Percentiles rank a stretch among this genome's conserved stretches.
These are phyloP conservation scores for Aspergillaceae sp. DNA, from an alignment of 2,329 filamentous ascomycete species.

Conservation along the genomic window DNA sequence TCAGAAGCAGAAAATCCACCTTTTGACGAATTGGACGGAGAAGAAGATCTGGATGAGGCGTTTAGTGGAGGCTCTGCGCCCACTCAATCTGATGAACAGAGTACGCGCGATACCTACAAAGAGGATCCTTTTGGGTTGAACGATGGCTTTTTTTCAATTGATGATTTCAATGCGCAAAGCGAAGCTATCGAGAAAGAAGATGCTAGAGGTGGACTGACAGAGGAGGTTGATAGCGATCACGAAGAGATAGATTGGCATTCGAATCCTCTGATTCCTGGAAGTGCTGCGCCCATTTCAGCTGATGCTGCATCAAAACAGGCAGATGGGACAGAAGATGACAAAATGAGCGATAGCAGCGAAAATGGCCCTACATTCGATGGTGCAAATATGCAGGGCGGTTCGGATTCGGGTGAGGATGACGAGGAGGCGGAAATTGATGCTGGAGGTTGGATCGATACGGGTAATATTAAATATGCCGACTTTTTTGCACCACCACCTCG, in stretches of 20 bases:
- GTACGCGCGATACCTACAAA: conserved; percentile 47
- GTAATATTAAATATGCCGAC: conserved; percentile 82
- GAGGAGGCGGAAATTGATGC: conserved; percentile 9
- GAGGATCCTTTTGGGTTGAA: conserved; percentile 79
- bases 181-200: conserved; percentile 86
- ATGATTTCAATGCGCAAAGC: conserved; percentile 91
- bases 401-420: conserved; percentile 55
- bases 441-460: conserved; percentile 62
- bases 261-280: conserved; percentile 54
- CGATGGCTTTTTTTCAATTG: conserved; percentile 96
- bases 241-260: conserved; percentile 77
- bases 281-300: conserved; percentile 3
- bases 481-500: conserved; percentile 82
- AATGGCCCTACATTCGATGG: conserved; percentile 77
- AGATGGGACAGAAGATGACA: conserved; percentile 50
- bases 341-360: conserved; percentile 48
- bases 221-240: conserved; percentile 68
- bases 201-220: conserved; percentile 63
- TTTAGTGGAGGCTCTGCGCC: conserved; percentile 14
- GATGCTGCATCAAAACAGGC: conserved; percentile 10
- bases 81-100: conserved; percentile 17
- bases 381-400: conserved; percentile 58
- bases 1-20: conserved; percentile 5
- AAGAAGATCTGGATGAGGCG: conserved; percentile 5
- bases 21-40: conserved; percentile 5